Conservation (phyloP, 2,329 filamentous ascomycete genomes). For the Phialophora chinensis region DNA sequence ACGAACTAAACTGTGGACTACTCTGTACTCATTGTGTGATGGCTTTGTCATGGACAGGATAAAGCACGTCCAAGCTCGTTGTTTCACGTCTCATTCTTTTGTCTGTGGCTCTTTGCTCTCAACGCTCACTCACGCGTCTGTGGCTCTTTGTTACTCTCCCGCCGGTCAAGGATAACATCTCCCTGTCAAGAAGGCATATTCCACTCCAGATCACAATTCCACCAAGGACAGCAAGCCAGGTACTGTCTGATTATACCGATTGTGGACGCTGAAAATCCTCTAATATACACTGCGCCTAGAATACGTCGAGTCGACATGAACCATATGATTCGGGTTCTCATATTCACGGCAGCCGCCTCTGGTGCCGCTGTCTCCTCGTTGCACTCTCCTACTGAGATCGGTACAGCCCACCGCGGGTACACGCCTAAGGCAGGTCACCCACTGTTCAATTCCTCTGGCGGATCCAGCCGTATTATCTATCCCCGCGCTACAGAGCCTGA, state of each 20-base stretch:
- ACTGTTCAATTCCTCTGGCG: background rate
- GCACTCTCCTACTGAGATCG: background rate
- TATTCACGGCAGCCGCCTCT: background rate
- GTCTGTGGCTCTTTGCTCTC: too few relatives aligned
- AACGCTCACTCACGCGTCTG: background rate
- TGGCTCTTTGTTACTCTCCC: background rate
- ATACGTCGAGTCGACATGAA: background rate
- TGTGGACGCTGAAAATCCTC: background rate
- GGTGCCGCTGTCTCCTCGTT: background rate
- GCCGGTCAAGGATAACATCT: background rate
- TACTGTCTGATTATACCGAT: background rate
- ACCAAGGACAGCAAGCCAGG: background rate
- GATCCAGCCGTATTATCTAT: background rate
- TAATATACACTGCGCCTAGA: background rate
- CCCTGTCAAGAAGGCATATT: background rate
- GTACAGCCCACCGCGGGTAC: background rate
- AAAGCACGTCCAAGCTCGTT: too few relatives aligned
- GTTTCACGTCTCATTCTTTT: too few relatives aligned
- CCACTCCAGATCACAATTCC: background rate
- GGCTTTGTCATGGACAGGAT: too few relatives aligned
- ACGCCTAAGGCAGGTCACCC: background rate
- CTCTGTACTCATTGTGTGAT: too few relatives aligned
- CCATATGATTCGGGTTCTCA: background rate
- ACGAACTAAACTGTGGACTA: too few relatives aligned
- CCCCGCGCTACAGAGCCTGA: conserved; percentile 9